Percentiles rank a stretch among this genome's conserved stretches.
Conservation (phyloP, 1,139 yeast genomes). For the Saccharomyces hybrid region DNA sequence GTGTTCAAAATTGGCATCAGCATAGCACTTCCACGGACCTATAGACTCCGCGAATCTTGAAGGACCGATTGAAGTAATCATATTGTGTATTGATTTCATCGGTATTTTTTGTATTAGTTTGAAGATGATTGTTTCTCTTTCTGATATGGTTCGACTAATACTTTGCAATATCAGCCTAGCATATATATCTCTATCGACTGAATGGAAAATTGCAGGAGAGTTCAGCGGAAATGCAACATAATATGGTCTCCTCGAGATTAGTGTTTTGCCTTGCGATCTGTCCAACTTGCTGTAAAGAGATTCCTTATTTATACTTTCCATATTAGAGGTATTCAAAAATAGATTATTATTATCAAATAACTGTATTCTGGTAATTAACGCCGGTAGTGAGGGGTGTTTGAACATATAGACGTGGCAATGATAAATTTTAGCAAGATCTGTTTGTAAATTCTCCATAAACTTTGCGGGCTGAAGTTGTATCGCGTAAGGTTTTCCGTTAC, state of each 20-base stretch:
- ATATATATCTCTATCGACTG: constrained; percentile 43
- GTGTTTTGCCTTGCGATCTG: constrained; percentile 30
- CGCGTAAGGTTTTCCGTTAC: constrained; percentile 34
- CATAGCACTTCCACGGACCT: constrained; percentile 68
- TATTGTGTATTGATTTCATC: constrained; percentile 38
- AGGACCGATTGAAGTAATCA: constrained; percentile 46
- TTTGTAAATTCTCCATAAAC: constrained; percentile 45
- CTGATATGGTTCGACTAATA: constrained; percentile 45
- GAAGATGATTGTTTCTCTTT: constrained; percentile 32
- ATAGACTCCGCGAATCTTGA: constrained; percentile 52
- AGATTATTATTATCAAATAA: constrained; percentile 45
- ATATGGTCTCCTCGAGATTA: constrained; percentile 50
- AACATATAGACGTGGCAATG: constrained; percentile 60
- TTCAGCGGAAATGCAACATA: constrained; percentile 62
- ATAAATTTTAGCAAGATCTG: constrained; percentile 44
- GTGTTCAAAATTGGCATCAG: constrained; percentile 55
- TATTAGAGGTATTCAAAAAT: constrained; percentile 5
- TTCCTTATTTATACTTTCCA: constrained; percentile 1
- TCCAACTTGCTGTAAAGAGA: constrained; percentile 17
- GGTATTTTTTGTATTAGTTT: constrained; percentile 38
- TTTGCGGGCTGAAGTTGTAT: constrained; percentile 35
- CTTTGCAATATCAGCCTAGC: constrained; percentile 53
- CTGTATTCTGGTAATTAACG: constrained; percentile 57
- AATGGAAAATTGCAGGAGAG: constrained; percentile 60
- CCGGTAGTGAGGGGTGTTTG: constrained; percentile 54